Conservation (phyloP, 352 stramenopile species). For the Pythium vanterpoolii region DNA sequence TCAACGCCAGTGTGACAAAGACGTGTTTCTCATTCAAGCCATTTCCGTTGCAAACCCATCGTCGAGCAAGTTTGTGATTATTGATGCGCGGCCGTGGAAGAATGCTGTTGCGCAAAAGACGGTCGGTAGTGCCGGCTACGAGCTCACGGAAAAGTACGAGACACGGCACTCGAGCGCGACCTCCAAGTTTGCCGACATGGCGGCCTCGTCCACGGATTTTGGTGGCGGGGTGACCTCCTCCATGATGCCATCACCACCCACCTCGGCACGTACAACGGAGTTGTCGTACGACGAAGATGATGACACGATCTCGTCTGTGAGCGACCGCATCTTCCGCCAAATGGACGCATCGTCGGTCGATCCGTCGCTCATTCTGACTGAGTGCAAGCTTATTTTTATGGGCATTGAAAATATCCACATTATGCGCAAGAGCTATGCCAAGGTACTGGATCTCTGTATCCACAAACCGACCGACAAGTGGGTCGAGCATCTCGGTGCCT, state of each 20-base stretch:
- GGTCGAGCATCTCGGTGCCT: constrained; percentile 70
- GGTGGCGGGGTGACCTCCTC: constrained; percentile 20
- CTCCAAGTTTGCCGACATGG: constrained; percentile 65
- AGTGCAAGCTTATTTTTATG: constrained; percentile 88
- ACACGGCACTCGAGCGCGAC: constrained; percentile 56
- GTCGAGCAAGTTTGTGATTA: constrained; percentile 83
- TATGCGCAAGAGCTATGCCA: constrained; percentile 86
- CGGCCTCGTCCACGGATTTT: constrained; percentile 26
- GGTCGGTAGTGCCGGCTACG: constrained; percentile 83
- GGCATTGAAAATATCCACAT: constrained; percentile 92
- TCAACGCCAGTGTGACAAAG: constrained; percentile 80
- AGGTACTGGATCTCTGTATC: constrained; percentile 64
- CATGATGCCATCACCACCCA: constrained; percentile 20
- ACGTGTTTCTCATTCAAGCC: constrained; percentile 80
- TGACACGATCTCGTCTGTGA: constrained; percentile 22
- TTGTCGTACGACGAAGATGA: constrained; percentile 24
- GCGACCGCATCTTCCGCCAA: constrained; percentile 13
- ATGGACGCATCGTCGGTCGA: constrained; percentile 18
- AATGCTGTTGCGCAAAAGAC: constrained; percentile 90
- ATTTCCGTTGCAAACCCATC: constrained; percentile 76
- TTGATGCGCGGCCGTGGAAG: constrained; percentile 87
- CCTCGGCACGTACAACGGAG: background rate
- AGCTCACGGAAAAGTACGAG: constrained; percentile 85
- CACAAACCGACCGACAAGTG: constrained; percentile 76
- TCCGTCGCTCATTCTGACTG: constrained; percentile 60